Evolutionary conservation across 2,329 filamentous ascomycete species (phyloP), one percentile per base, ranked within the genome.

Genomic region (Bimuria novae-zelandiae): DNA sequence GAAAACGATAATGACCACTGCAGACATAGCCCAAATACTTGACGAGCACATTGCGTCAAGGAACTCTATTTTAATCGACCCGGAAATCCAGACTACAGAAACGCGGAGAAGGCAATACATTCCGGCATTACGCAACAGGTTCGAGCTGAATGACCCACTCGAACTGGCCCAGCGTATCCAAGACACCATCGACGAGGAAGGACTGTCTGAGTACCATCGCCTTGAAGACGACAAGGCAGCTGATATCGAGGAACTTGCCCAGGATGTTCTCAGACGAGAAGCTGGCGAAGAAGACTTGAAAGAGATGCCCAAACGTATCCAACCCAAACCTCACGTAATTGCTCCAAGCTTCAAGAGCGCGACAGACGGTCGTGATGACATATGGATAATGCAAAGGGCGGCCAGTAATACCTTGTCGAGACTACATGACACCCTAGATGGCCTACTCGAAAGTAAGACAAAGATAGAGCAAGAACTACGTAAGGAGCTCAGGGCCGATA

Each of bases 111-210:
- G 72, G 14, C 54, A 63, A n/a, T 71, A 65, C 40, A 49, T 76
- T 56, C 61, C 72, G 44, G 61, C 70, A 35, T 70, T 89, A 52
- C 68, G 81, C 2, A 72, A 71, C 17, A 83, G 88, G 6, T 84
- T 94, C 37, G 80, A 84, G 49, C 79, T 97, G 17, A 79, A 83
- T 11, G 83, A 84, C 2, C 89, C 92, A 0, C 76, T 79, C 10
- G 80, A 83, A 36, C 82, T 97, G 4, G 89, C 92, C 2, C 75
- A 79, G 19, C 83, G 82, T 19, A 96, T 99, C 53, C 77, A 83
- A 44, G 79, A 83, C 2, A 87, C 93, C 3, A 96, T 99, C 52
- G 94, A 99, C 65, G 94, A 97, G 75, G 92, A 97, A 57, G 90
- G 92, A 0, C 78, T 97, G n/a, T 80, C 86, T 14, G 85, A 90